Base-by-base conservation (phyloP, 1,139 yeast genomes). In the Sugiyamaella novakii region DNA sequence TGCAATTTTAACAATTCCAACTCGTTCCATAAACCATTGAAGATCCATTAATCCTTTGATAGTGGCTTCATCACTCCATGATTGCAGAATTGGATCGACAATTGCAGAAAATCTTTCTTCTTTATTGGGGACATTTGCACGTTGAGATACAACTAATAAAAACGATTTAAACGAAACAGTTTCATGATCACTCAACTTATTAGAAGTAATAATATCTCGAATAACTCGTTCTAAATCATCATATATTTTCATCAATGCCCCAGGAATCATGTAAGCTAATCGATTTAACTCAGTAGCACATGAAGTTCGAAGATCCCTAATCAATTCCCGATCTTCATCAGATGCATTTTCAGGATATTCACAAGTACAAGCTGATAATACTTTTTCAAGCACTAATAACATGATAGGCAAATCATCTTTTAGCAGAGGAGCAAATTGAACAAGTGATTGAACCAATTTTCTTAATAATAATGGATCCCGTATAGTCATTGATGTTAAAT, bases 21-120 rank as follows among this genome's bases (percentile, higher is more conserved):
- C 78, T 60, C 98, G 78, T 67, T 91, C 98, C 97, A 92, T 91
- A 60, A 94, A 94, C 97, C 98, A 91, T 56, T 88, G 96, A 46
- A 94, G 74, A 62, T 92, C 95, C 66, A 83, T 75, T 33, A 92
- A 71, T 0, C 97, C 98, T 61, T 87, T 87, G 58, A 88, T 89
- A 0, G 98, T 91, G 14, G 81, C 84, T 12, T 92, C 92, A 45
- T 91, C 88, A 1, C 92, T 83, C 99, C 99, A 94, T 0, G 96
- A 94, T 29, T 79, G 72, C 43, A 94, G 72, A 59, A 92, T 97
- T 0, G 96, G 96, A 64, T 91, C 98, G 2, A 92, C 98, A 52
- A 94, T 86, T 46, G 80, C 79, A 12, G 89, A 78, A 67, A 94
- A 94, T 54, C 89, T 73, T 54, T 81, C 88, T 51, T 83, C 85